These are phyloP conservation scores for Mycena polygramma DNA, from an alignment of 768 basidiomycete species.

Conservation along the genomic window DNA sequence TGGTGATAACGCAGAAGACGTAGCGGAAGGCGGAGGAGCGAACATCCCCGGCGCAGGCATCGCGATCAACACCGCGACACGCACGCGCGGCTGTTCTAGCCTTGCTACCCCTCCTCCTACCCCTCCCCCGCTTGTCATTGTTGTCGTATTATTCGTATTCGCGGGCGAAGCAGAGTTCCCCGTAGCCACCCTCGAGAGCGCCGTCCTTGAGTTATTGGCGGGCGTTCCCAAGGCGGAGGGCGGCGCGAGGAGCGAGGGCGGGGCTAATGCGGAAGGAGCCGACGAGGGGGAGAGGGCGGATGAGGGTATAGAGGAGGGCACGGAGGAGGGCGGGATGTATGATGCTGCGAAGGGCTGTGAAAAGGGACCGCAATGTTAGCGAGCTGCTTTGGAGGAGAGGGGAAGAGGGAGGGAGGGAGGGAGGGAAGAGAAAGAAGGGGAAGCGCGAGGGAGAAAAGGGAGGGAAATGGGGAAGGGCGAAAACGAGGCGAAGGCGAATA, in stretches of 20 bases:
- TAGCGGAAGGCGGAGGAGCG: not conserved
- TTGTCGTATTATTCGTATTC: too few species aligned
- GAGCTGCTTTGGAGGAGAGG: not conserved
- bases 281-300: conserved; percentile 12
- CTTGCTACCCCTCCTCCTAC: too few species aligned
- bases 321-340: conserved; percentile 38
- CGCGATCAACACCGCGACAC: conserved; percentile 59
- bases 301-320: conserved; percentile 2
- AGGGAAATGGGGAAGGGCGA: too few species aligned
- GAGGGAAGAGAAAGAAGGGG: not conserved
- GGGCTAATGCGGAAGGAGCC: conserved; percentile 17
- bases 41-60: conserved; percentile 50
- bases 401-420: not conserved
- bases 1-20: not conserved
- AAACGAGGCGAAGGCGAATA: too few species aligned
- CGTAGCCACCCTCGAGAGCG: not conserved
- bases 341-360: conserved; percentile 40
- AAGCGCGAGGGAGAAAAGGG: not conserved
- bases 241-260: conserved; percentile 3
- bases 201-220: not conserved
- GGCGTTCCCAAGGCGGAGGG: too few species aligned
- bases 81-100: conserved; percentile 44
- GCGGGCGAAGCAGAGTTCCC: not conserved
- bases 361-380: conserved; percentile 39
- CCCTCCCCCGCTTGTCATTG: too few species aligned